These are phyloP conservation scores for Xylariaceae sp. DNA, from an alignment of 2,329 filamentous ascomycete genomes.

Conservation along the genomic window DNA sequence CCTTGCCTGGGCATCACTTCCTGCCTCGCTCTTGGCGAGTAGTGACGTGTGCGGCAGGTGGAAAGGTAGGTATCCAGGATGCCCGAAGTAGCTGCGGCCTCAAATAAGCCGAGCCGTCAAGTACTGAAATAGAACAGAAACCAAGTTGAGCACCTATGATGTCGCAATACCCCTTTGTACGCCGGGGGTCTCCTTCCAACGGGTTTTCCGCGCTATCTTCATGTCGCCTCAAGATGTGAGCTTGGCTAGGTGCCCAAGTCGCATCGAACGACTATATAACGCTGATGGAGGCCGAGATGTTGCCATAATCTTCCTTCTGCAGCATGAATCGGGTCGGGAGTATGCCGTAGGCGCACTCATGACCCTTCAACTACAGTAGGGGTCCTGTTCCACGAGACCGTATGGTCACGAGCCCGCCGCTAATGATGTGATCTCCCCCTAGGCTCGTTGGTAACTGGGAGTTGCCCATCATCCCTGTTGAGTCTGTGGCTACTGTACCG, in stretches of 20 bases:
- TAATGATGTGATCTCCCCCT: conserved; percentile 10
- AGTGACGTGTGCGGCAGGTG: conserved; percentile 19
- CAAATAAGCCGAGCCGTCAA: not conserved
- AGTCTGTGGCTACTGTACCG: conserved; percentile 33
- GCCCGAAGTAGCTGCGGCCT: not conserved
- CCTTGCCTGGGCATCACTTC: conserved; percentile 27
- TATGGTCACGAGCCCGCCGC: not conserved
- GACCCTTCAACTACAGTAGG: conserved; percentile 42
- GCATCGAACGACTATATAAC: conserved; percentile 38
- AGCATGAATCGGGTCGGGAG: conserved; percentile 24
- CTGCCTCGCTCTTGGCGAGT: conserved; percentile 22
- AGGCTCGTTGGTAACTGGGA: conserved; percentile 33
- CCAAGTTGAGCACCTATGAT: conserved; percentile 40
- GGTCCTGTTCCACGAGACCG: not conserved
- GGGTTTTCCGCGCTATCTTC: conserved; percentile 37
- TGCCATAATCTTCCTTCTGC: conserved; percentile 43
- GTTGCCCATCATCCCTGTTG: conserved; percentile 41
- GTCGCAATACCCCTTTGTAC: conserved; percentile 36
- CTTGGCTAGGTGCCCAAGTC: conserved; percentile 26
- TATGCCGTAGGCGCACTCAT: conserved; percentile 34
- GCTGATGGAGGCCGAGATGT: conserved; percentile 37
- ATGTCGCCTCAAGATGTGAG: conserved; percentile 36
- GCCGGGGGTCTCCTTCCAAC: conserved; percentile 8
- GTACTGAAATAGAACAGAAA: conserved; percentile 35
- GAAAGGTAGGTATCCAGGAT: conserved; percentile 25